Conservation (phyloP, 2,329 filamentous ascomycete species). For the Seiridium cupressi region DNA sequence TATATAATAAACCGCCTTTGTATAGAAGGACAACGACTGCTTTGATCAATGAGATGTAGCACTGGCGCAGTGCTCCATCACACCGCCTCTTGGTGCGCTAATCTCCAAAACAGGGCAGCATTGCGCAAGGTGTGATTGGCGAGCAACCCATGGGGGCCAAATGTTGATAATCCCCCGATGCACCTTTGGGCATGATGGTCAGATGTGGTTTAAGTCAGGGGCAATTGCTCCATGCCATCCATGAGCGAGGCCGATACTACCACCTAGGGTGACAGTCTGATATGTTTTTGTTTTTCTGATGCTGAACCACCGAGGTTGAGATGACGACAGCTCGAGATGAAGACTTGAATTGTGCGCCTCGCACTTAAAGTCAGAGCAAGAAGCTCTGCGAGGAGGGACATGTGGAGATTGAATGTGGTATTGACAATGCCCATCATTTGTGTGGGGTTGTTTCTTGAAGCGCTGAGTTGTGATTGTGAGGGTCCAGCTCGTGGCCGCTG, state of each 20-base stretch:
- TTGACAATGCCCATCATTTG: neutral
- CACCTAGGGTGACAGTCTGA: neutral
- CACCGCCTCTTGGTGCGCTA: constrained; percentile 2
- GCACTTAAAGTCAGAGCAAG: neutral
- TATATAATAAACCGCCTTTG: neutral
- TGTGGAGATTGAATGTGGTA: neutral
- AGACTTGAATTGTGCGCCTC: neutral
- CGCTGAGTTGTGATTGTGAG: neutral
- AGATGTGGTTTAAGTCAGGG: neutral
- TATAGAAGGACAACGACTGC: neutral
- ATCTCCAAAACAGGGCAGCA: neutral
- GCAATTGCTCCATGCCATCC: neutral
- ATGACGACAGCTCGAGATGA: too few relatives aligned
- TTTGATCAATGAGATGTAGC: constrained; percentile 5
- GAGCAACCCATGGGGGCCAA: neutral
- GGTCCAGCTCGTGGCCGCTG: neutral
- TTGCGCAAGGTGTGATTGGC: neutral
- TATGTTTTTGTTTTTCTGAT: too few relatives aligned
- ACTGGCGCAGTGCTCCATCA: neutral
- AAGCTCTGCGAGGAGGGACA: neutral
- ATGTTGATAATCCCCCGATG: constrained; percentile 6
- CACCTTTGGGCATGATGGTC: neutral
- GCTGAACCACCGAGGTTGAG: too few relatives aligned
- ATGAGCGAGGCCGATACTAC: neutral
- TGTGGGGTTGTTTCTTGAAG: neutral